Base-by-base conservation (phyloP, 495 filamentous ascomycete species). In the Chlorociboria aeruginascens region DNA sequence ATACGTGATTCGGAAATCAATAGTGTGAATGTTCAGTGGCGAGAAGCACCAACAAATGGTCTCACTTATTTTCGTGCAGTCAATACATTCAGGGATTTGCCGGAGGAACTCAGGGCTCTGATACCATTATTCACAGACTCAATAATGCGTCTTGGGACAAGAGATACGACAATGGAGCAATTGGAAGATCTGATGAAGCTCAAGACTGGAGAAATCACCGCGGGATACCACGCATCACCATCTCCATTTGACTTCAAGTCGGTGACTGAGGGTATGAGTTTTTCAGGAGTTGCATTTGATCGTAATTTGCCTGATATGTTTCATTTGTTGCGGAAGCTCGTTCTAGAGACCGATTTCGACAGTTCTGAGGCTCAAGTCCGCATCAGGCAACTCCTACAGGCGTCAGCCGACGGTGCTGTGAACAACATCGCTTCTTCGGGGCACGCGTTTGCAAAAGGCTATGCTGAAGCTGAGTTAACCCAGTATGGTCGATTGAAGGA, bases 51-150 rank as follows among this genome's bases (percentile, higher is more conserved):
- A 31, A 98, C 92, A 0, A 97, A 98, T 59, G 92, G 92, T 2
- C 64, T 98, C 43, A 97, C 93, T 1, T 98, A 98, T 63, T 95
- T 98, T 67, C 82, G 86, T 58, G 90, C 87, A 7, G 73, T 95
- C 61, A 86, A 90, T 54, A 68, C 73, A 1, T 76, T 97, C 44
- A 70, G 83, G 17, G 78, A 82, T 51, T 69, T 98, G 25, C 92
- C 93, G 0, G 81, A 86, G 54, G 86, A 96, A 17, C 73, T 98
- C 28, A 76, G 93, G 32, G 67, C 83, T 50, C 70, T 95, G 43
- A 80, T 97, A 54, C 93, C 92, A 1, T 66, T 98, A 9, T 98
- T 97, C 61, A 87, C 85, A 32, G 88, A 95, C 61, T 81, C 85
- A 8, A 81, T 98, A 34, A 87, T 95, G 82, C 80, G 92, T 28